These are phyloP conservation scores for Solanum lycopersicoides DNA, from an alignment of 257 asterid genomes.

Conservation along the genomic window DNA sequence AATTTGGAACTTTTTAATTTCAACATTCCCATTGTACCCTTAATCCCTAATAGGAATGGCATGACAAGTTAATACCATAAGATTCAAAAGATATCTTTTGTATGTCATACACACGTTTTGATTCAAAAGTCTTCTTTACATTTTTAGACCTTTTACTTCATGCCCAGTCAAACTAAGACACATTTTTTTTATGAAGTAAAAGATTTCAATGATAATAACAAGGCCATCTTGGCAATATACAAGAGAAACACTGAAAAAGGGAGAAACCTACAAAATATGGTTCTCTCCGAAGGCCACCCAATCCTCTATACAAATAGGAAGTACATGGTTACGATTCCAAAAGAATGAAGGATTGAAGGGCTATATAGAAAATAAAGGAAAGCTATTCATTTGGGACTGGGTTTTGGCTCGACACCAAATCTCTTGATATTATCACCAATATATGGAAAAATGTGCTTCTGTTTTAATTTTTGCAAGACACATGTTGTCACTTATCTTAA, in stretches of 20 bases:
- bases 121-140: not conserved
- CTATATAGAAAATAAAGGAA: not conserved
- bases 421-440: not conserved
- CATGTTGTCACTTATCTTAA: not conserved
- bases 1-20: not conserved
- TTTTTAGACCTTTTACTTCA: not conserved
- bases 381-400: not conserved
- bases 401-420: not conserved
- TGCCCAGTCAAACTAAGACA: not conserved
- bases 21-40: not conserved
- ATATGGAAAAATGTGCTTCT: not conserved
- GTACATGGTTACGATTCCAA: not conserved
- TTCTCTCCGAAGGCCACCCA: not conserved
- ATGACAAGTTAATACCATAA: not conserved
- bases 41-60: not conserved
- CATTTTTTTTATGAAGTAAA: not conserved
- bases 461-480: not conserved
- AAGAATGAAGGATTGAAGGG: not conserved
- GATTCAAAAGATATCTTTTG: not conserved
- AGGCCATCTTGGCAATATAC: not conserved
- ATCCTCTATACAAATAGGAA: not conserved
- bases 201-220: not conserved
- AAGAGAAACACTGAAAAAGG: not conserved
- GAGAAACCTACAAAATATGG: not conserved
- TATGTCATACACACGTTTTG: not conserved